Conservation (phyloP, 371 early-diverging fungal genomes). For the Coemansia sp. region DNA sequence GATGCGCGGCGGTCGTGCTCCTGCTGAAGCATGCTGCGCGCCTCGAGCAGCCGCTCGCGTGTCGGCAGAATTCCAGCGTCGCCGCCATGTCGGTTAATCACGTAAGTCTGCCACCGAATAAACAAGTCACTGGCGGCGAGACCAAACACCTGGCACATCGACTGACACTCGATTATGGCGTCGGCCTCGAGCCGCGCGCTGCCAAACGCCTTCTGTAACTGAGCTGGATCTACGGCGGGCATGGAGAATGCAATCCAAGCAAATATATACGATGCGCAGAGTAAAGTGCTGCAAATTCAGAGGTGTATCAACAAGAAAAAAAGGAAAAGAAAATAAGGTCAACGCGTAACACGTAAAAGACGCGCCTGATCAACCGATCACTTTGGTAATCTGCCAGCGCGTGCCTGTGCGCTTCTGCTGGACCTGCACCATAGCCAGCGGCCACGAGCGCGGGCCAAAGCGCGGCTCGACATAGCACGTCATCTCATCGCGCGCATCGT, state of each 20-base stretch:
- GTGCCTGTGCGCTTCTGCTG: conserved; percentile 65
- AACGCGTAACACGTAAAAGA: background rate
- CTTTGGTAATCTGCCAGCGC: conserved; percentile 57
- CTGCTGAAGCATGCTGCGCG: conserved; percentile 27
- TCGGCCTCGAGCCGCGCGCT: conserved; percentile 31
- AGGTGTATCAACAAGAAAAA: background rate
- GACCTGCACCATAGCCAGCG: conserved; percentile 68
- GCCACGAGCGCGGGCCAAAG: conserved; percentile 77
- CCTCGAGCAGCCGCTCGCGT: conserved; percentile 42
- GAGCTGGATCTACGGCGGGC: conserved; percentile 15
- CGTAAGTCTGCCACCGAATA: conserved; percentile 43
- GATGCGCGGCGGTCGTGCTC: conserved; percentile 31
- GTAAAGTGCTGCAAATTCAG: background rate
- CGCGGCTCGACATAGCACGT: conserved; percentile 68
- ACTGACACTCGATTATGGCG: conserved; percentile 36
- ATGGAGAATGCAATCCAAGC: conserved; percentile 4
- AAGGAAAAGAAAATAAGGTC: background rate
- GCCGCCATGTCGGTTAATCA: conserved; percentile 43
- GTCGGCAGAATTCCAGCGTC: conserved; percentile 30
- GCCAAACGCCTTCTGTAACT: conserved; percentile 32
- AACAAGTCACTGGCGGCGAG: conserved; percentile 38
- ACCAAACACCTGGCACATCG: conserved; percentile 40
- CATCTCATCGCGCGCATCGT: conserved; percentile 63
- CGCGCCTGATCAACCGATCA: conserved; percentile 32
- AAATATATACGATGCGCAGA: background rate